These are phyloP conservation scores for Pythium sp. DNA, from an alignment of 352 stramenopile species.

Conservation along the genomic window DNA sequence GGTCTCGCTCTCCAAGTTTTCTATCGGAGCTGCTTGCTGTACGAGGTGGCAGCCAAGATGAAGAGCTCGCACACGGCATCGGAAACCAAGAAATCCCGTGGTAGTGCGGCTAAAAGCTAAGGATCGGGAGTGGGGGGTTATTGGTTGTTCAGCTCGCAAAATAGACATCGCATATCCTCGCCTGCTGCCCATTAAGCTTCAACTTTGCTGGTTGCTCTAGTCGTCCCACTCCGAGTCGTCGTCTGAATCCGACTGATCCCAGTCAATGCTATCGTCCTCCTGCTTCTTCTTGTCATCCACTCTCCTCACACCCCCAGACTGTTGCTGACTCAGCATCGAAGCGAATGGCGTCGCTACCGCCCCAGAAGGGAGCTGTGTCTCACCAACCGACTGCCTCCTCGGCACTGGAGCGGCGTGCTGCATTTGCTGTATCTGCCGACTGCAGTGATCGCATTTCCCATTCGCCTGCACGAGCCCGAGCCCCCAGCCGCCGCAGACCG, in stretches of 20 bases:
- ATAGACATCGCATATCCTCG: too few relatives aligned
- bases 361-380: constrained; percentile 1
- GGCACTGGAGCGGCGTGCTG: background rate
- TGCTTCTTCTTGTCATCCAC: constrained; percentile 6
- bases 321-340: background rate
- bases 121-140: too few relatives aligned
- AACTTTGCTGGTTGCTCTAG: constrained; percentile 1
- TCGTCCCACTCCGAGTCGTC: constrained; percentile 13
- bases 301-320: background rate
- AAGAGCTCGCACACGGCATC: too few relatives aligned
- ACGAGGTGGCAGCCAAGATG: too few relatives aligned
- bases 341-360: constrained; percentile 9
- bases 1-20: too few relatives aligned
- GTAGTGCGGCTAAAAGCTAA: too few relatives aligned
- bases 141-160: too few relatives aligned
- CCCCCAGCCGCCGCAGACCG: constrained; percentile 53
- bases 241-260: constrained; percentile 13
- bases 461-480: constrained; percentile 47
- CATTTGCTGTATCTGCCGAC: constrained; percentile 12
- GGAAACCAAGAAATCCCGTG: too few relatives aligned
- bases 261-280: constrained; percentile 8
- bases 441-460: constrained; percentile 56
- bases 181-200: too few relatives aligned
- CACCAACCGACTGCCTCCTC: background rate
- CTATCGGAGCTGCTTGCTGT: too few relatives aligned